phyloP scores from a whole-genome alignment of 345 rosid species.

The Balakata baccata region DNA sequence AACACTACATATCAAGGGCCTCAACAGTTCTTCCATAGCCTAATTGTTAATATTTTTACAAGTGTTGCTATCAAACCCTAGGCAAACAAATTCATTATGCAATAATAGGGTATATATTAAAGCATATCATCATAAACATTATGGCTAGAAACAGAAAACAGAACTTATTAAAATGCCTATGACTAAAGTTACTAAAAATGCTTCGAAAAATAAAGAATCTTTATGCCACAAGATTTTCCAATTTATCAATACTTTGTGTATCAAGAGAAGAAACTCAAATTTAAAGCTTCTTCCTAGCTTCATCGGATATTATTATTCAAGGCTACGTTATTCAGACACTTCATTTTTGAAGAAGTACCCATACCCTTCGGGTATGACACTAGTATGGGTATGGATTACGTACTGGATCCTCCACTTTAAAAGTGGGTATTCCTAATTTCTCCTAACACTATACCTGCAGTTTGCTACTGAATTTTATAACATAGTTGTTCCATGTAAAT shows the following conservation, averaged over 20 bases:
- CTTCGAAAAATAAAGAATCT: too few relatives aligned
- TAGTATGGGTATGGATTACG: too few relatives aligned
- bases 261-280: background rate
- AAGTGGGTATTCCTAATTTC: too few relatives aligned
- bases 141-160: background rate
- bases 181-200: background rate
- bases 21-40: background rate
- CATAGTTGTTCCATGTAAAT: too few relatives aligned
- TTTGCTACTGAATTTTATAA: too few relatives aligned
- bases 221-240: background rate
- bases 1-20: background rate
- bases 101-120: background rate
- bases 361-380: too few relatives aligned
- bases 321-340: too few relatives aligned
- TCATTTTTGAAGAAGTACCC: too few relatives aligned
- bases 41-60: background rate
- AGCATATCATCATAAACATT: background rate
- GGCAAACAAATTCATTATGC: background rate
- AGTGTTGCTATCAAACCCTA: background rate
- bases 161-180: background rate
- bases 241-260: background rate
- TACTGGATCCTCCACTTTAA: too few relatives aligned
- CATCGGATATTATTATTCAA: too few relatives aligned
- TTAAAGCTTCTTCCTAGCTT: background rate
- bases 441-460: too few relatives aligned